Percentiles rank a stretch among this genome's conserved stretches.
Evolutionary conservation across 192 early-diverging fungal genomes (phyloP).

Genomic region (Entophlyctis luteolus): DNA sequence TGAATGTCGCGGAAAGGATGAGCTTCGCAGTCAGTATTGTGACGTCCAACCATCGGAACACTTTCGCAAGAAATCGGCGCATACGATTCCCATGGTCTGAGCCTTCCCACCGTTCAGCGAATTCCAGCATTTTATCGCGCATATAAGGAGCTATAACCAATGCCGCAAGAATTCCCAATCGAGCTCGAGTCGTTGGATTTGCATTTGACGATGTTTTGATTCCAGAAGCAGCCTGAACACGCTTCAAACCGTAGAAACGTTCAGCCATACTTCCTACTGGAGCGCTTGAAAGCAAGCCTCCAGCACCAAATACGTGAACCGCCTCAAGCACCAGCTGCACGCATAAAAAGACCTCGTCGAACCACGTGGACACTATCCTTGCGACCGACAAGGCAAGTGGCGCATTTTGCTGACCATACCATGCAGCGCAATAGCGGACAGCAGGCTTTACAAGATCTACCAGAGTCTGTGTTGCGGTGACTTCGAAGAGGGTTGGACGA

Average conservation of each 20-base stretch:
- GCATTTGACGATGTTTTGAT: background rate
- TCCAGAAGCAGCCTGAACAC: constrained; percentile 19
- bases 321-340: constrained; percentile 69
- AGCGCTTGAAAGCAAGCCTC: background rate
- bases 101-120: background rate
- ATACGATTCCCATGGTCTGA: background rate
- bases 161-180: background rate
- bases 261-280: constrained; percentile 74
- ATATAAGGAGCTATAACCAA: background rate
- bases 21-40: constrained; percentile 59
- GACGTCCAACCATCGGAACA: constrained; percentile 58
- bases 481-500: constrained; percentile 83
- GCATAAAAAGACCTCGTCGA: constrained; percentile 78
- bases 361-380: constrained; percentile 9
- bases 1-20: constrained; percentile 58
- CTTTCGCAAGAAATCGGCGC: background rate
- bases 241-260: constrained; percentile 86
- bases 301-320: background rate
- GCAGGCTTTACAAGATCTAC: constrained; percentile 80
- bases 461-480: constrained; percentile 80
- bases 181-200: background rate
- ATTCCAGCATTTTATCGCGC: background rate
- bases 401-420: constrained; percentile 75
- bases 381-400: constrained; percentile 46
- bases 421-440: constrained; percentile 74